Conservation (phyloP, 805 yeast species). For the Debaryomyces castellii region DNA sequence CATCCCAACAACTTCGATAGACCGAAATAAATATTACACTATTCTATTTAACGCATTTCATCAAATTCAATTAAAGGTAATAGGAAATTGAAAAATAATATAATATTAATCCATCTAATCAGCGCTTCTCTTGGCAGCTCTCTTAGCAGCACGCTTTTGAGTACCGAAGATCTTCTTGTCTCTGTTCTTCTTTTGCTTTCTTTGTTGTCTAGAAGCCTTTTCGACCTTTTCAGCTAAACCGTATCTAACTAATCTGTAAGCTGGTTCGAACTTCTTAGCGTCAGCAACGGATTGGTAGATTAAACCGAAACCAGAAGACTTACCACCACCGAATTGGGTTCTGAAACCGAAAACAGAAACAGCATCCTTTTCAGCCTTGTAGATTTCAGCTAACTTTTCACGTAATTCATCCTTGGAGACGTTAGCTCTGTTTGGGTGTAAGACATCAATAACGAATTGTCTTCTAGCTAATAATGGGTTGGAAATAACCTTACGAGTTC, state of each 20-base stretch:
- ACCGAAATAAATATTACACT: slow-evolving; percentile 15
- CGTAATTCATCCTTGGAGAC: slow-evolving; percentile 99
- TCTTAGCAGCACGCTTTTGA: slow-evolving; percentile 90
- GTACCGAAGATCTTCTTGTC: slow-evolving; percentile 99
- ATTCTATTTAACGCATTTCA: slow-evolving; percentile 10
- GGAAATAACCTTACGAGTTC: slow-evolving; percentile 98
- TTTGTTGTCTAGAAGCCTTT: slow-evolving; percentile 98
- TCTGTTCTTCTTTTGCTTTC: slow-evolving; percentile 99
- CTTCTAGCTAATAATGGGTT: slow-evolving; percentile 99
- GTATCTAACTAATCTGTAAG: slow-evolving; percentile 98
- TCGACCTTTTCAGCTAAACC: slow-evolving; percentile 96
- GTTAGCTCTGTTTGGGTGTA: slow-evolving; percentile 99
- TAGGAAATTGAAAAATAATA: slow-evolving; percentile 7
- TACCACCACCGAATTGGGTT: slow-evolving; percentile 99
- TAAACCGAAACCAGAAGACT: slow-evolving; percentile 98
- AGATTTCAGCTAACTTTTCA: slow-evolving; percentile 83
- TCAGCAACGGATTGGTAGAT: slow-evolving; percentile 97
- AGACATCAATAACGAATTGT: slow-evolving; percentile 98
- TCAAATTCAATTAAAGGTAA: slow-evolving; percentile 7
- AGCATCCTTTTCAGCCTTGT: slow-evolving; percentile 91
- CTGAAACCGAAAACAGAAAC: slow-evolving; percentile 99
- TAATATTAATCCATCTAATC: slow-evolving; percentile 48
- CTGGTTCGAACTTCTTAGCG: slow-evolving; percentile 98
- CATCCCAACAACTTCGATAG: slow-evolving; percentile 12
- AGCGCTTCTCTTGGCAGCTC: slow-evolving; percentile 85